Conservation (phyloP, 2,329 filamentous ascomycete genomes). For the Nothophoma quercina region DNA sequence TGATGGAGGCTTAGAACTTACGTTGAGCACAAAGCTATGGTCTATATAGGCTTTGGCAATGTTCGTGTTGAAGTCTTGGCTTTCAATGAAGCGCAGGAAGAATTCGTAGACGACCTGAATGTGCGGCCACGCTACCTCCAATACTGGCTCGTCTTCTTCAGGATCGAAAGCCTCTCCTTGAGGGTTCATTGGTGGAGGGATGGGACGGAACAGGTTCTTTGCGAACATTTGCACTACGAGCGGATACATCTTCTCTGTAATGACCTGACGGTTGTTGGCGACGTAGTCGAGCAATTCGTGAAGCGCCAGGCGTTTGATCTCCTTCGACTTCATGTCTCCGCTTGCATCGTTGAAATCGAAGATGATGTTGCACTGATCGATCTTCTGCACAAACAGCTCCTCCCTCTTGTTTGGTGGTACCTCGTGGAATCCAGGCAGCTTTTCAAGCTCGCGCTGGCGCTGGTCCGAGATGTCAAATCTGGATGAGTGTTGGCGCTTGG, state of each 20-base stretch:
- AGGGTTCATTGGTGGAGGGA: constrained; percentile 95
- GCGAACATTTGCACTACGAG: constrained; percentile 99
- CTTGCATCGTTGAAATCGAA: constrained; percentile 99
- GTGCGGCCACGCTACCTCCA: constrained; percentile 98
- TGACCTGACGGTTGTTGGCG: constrained; percentile 97
- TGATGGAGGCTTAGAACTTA: constrained; percentile 41
- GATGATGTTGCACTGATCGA: constrained; percentile 99
- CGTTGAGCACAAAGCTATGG: constrained; percentile 91
- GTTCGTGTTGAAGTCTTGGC: constrained; percentile 99
- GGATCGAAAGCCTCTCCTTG: constrained; percentile 98
- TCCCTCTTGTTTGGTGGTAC: constrained; percentile 93
- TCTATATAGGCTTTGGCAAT: constrained; percentile 99
- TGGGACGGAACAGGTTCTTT: constrained; percentile 97
- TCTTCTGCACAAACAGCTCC: constrained; percentile 99
- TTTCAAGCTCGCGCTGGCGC: constrained; percentile 86
- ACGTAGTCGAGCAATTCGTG: constrained; percentile 98
- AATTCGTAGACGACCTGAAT: constrained; percentile 99
- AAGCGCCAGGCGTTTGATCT: constrained; percentile 95
- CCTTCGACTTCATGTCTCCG: constrained; percentile 99
- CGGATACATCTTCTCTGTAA: constrained; percentile 98
- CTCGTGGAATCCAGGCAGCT: constrained; percentile 96
- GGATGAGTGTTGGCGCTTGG: constrained; percentile 96
- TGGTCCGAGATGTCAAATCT: constrained; percentile 98
- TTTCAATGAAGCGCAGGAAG: constrained; percentile 98
- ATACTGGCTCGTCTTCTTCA: constrained; percentile 95